phyloP scores from a whole-genome alignment of 805 yeast genomes.

The Lachancea sp. region DNA sequence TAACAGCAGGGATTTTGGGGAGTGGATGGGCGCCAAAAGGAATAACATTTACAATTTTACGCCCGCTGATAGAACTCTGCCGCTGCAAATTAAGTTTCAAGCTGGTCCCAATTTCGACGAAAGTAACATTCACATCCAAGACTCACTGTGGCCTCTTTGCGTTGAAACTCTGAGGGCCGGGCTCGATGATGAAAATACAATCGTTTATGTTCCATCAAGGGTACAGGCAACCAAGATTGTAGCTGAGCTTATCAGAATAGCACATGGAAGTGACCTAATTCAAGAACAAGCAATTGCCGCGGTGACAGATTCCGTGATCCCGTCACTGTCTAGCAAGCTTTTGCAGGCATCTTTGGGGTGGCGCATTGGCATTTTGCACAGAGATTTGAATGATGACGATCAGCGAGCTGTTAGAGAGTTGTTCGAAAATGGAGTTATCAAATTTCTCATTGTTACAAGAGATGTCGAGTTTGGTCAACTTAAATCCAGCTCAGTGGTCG shows the following conservation, averaged over 20 bases:
- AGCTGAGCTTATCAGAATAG: slow-evolving; percentile 36
- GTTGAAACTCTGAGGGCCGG: slow-evolving; percentile 33
- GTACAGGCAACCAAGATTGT: slow-evolving; percentile 49
- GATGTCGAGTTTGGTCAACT: slow-evolving; percentile 51
- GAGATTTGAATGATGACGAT: slow-evolving; percentile 53
- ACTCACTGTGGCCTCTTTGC: slow-evolving; percentile 30
- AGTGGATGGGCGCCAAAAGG: slow-evolving; percentile 76
- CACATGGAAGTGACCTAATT: slow-evolving; percentile 29
- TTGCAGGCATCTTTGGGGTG: slow-evolving; percentile 39
- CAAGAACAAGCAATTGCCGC: slow-evolving; percentile 8
- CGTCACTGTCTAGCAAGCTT: slow-evolving; percentile 31
- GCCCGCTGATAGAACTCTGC: slow-evolving; percentile 50
- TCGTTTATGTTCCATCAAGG: slow-evolving; percentile 53
- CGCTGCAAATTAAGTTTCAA: slow-evolving; percentile 51
- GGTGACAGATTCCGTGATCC: no score
- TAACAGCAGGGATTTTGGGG: slow-evolving; percentile 70
- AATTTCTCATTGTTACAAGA: slow-evolving; percentile 53
- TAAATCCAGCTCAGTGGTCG: slow-evolving; percentile 46
- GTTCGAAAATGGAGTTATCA: slow-evolving; percentile 43
- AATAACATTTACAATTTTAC: slow-evolving; percentile 61
- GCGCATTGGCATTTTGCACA: slow-evolving; percentile 63
- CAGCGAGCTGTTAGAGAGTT: slow-evolving; percentile 47
- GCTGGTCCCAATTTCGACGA: slow-evolving; percentile 43
- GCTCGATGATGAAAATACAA: slow-evolving; percentile 32
- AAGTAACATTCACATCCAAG: slow-evolving; percentile 30